Evolutionary conservation across 2,329 filamentous ascomycete genomes (phyloP).

Genomic region (Graphilbum ipis-grandicollis): DNA sequence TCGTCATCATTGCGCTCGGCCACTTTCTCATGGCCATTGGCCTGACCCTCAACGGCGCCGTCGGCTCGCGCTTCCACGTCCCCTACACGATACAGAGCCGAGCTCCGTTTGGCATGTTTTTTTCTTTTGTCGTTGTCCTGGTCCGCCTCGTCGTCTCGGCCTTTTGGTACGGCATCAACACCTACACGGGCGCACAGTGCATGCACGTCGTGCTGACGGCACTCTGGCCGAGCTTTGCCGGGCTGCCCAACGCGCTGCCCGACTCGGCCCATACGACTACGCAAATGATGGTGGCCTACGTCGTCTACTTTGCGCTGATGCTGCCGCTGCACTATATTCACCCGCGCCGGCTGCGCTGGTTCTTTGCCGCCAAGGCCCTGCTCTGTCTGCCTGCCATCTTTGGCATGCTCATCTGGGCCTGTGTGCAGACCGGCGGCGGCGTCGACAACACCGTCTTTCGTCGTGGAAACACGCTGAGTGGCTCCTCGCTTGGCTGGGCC

Average conservation of each 20-base stretch:
- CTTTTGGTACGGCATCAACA: slow-evolving; percentile 18
- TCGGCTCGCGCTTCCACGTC: slow-evolving; percentile 18
- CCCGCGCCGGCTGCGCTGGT: slow-evolving; percentile 10
- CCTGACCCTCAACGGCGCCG: slow-evolving; percentile 18
- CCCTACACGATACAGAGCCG: slow-evolving; percentile 19
- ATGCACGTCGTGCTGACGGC: slow-evolving; percentile 14
- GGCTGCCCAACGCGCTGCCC: slow-evolving; percentile 22
- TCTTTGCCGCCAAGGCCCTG: slow-evolving; percentile 6
- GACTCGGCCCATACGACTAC: slow-evolving; percentile 15
- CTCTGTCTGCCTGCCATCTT: background rate
- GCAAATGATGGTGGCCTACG: slow-evolving; percentile 7
- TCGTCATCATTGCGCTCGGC: slow-evolving; percentile 24
- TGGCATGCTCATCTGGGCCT: background rate
- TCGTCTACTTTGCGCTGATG: slow-evolving; percentile 9
- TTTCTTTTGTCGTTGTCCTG: slow-evolving; percentile 14
- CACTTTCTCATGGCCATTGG: slow-evolving; percentile 33
- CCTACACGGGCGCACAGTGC: slow-evolving; percentile 14
- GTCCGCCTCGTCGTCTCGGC: slow-evolving; percentile 15
- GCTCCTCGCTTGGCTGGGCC: background rate
- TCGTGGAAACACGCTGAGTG: background rate
- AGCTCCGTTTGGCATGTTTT: slow-evolving; percentile 18
- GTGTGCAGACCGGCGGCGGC: slow-evolving; percentile 58
- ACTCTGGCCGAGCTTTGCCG: slow-evolving; percentile 22
- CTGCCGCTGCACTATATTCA: slow-evolving; percentile 13
- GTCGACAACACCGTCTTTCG: slow-evolving; percentile 40